phyloP scores from a whole-genome alignment of 2,329 filamentous ascomycete genomes.

The Nannizziopsis barbatae region DNA sequence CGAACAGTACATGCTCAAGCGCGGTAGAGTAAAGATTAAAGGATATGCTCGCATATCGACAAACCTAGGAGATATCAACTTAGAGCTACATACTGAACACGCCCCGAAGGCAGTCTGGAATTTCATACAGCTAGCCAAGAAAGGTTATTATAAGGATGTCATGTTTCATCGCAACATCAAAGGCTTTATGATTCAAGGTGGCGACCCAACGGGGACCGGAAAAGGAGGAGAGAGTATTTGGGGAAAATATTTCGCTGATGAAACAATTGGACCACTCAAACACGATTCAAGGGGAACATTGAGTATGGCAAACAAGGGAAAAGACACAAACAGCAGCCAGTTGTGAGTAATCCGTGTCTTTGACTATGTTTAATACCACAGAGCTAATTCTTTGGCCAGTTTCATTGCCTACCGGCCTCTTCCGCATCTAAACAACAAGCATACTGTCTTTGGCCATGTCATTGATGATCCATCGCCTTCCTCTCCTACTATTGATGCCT shows the following conservation, averaged over 20 bases:
- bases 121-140: slow-evolving; percentile 76
- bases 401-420: slow-evolving; percentile 83
- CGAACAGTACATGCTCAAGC: slow-evolving; percentile 93
- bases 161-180: slow-evolving; percentile 87
- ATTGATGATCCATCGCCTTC: slow-evolving; percentile 51
- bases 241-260: slow-evolving; percentile 89
- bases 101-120: slow-evolving; percentile 96
- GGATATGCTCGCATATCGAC: slow-evolving; percentile 88
- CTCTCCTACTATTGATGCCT: slow-evolving; percentile 48
- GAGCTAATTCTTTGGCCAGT: slow-evolving; percentile 22
- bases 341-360: slow-evolving; percentile 45
- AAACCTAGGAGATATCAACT: slow-evolving; percentile 68
- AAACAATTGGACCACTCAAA: slow-evolving; percentile 79
- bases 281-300: slow-evolving; percentile 70
- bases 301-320: slow-evolving; percentile 97
- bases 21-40: slow-evolving; percentile 75
- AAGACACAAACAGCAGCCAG: slow-evolving; percentile 91
- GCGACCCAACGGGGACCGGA: slow-evolving; percentile 85
- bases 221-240: slow-evolving; percentile 83
- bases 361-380: no score
- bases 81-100: slow-evolving; percentile 83
- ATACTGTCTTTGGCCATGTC: slow-evolving; percentile 88
- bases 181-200: slow-evolving; percentile 96
- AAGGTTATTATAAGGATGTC: slow-evolving; percentile 77
- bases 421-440: slow-evolving; percentile 82